phyloP scores from a whole-genome alignment of 352 stramenopile genomes.

The Thraustotheca clavata region DNA sequence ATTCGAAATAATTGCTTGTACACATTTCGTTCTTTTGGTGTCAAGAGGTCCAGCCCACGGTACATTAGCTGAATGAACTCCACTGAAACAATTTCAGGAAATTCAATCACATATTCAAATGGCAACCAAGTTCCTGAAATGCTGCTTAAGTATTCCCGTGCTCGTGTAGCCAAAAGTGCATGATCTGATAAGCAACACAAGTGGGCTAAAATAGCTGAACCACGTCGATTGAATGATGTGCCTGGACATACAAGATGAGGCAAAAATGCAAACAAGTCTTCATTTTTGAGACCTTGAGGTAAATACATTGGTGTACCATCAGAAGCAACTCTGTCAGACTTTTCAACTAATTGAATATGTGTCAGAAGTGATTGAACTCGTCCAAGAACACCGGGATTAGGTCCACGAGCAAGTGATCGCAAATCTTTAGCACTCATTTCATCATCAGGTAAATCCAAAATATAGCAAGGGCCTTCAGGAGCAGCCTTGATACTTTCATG shows the following conservation, averaged over 20 bases:
- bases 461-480: background rate
- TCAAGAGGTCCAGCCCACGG: background rate
- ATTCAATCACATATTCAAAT: background rate
- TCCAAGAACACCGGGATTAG: background rate
- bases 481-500: background rate
- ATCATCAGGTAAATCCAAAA: background rate
- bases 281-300: background rate
- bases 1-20: background rate
- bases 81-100: slow-evolving; percentile 15
- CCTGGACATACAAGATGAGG: slow-evolving; percentile 1
- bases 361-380: background rate
- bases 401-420: slow-evolving; percentile 3
- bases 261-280: slow-evolving; percentile 8
- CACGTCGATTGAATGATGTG: background rate
- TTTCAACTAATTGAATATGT: background rate
- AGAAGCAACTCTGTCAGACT: background rate
- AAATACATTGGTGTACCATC: background rate
- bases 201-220: background rate
- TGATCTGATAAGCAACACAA: slow-evolving; percentile 3
- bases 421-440: background rate
- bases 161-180: background rate
- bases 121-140: slow-evolving; percentile 8
- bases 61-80: slow-evolving; percentile 20
- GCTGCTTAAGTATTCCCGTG: background rate
- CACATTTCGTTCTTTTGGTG: background rate